These are phyloP conservation scores for Alternaria arbusti DNA, from an alignment of 2,329 filamentous ascomycete species.

Conservation along the genomic window DNA sequence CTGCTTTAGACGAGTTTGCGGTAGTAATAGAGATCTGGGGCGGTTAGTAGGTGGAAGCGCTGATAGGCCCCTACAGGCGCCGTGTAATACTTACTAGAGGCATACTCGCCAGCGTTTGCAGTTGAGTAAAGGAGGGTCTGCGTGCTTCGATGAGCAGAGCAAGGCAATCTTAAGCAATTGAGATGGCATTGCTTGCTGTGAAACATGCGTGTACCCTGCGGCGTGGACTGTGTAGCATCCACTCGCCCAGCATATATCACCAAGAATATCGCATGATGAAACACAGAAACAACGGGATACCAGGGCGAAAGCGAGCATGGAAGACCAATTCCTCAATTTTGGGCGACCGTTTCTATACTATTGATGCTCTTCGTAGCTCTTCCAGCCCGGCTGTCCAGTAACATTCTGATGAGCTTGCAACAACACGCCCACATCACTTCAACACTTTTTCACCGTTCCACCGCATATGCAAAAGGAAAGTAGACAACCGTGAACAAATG, in stretches of 20 bases:
- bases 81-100: constrained; percentile 31
- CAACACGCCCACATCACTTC: constrained; percentile 22
- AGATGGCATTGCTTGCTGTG: constrained; percentile 27
- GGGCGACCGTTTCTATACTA: constrained; percentile 42
- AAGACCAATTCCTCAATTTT: constrained; percentile 33
- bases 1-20: constrained; percentile 20
- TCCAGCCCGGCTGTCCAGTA: constrained; percentile 43
- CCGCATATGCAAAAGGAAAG: constrained; percentile 23
- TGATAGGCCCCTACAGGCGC: constrained; percentile 27
- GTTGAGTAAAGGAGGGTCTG: constrained; percentile 1
- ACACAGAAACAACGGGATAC: constrained; percentile 22
- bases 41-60: constrained; percentile 20
- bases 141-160: constrained; percentile 12
- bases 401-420: constrained; percentile 38
- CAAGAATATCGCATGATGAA: constrained; percentile 32
- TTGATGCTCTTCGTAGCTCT: constrained; percentile 42
- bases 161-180: constrained; percentile 18
- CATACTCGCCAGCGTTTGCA: constrained; percentile 23
- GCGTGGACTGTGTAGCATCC: constrained; percentile 28
- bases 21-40: constrained; percentile 25
- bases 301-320: constrained; percentile 16
- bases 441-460: constrained; percentile 21
- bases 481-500: not conserved
- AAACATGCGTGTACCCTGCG: constrained; percentile 32
- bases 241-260: constrained; percentile 25